Conservation (phyloP, 2,329 filamentous ascomycete species). For the Trichoderma semiorbis region DNA sequence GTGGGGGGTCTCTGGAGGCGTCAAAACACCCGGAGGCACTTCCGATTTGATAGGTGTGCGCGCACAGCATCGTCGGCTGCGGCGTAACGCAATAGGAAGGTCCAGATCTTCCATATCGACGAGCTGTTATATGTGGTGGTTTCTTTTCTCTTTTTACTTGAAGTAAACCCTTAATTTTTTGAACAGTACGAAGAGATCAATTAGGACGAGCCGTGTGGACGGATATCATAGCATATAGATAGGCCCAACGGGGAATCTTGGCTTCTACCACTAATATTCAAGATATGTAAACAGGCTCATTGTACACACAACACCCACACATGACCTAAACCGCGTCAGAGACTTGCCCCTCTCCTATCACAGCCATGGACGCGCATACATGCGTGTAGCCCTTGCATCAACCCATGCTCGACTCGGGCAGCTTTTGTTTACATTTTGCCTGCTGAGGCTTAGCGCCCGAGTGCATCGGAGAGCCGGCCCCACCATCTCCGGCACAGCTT, state of each 20-base stretch:
- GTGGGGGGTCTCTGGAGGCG: constrained; percentile 30
- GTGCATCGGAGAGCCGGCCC: constrained; percentile 22
- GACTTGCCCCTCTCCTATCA: constrained; percentile 3
- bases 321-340: background rate
- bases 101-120: constrained; percentile 38
- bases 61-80: constrained; percentile 45
- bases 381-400: constrained; percentile 9
- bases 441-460: constrained; percentile 35
- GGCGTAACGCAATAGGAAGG: constrained; percentile 54
- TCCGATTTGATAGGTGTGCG: constrained; percentile 28
- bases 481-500: constrained; percentile 25
- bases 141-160: background rate
- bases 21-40: constrained; percentile 13
- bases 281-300: background rate
- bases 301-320: background rate
- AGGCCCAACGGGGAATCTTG: background rate
- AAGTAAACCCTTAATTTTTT: background rate
- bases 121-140: background rate
- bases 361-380: background rate
- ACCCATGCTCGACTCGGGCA: background rate
- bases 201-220: background rate
- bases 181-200: too few species aligned
- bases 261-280: background rate
- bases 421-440: constrained; percentile 47
- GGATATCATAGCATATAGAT: background rate